A percentile compares a stretch with the other conserved stretches of the same genome.
phyloP scores from a whole-genome alignment of 148 eudicot genomes.

The Silene conica region DNA sequence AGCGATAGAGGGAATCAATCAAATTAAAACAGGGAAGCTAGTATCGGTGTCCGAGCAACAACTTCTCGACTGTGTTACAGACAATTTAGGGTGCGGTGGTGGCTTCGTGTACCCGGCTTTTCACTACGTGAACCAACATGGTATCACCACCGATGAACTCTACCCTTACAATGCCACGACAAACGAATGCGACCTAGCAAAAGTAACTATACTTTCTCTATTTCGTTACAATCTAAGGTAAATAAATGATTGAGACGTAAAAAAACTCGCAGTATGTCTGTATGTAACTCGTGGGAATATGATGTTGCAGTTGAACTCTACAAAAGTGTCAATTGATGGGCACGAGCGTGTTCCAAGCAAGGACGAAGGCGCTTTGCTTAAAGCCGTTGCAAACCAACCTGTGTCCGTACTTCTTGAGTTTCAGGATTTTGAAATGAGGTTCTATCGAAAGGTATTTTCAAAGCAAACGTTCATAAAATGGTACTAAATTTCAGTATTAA shows the following conservation, averaged over 20 bases:
- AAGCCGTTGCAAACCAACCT: slow-evolving; percentile 82
- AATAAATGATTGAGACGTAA: neutral
- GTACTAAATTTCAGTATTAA: too few relatives aligned
- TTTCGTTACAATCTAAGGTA: too few relatives aligned
- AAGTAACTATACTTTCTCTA: slow-evolving; percentile 27
- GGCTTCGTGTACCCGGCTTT: slow-evolving; percentile 75
- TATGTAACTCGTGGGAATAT: neutral
- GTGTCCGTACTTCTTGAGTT: slow-evolving; percentile 59
- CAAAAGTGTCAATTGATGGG: slow-evolving; percentile 69
- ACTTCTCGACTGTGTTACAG: slow-evolving; percentile 71
- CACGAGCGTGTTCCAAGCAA: slow-evolving; percentile 58
- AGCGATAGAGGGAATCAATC: slow-evolving; percentile 73
- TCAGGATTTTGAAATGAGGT: too few relatives aligned
- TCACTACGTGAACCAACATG: slow-evolving; percentile 56
- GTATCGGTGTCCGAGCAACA: slow-evolving; percentile 78
- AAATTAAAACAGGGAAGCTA: slow-evolving; percentile 59
- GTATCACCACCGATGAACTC: slow-evolving; percentile 48
- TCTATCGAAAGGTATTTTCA: too few relatives aligned
- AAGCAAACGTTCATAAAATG: too few relatives aligned
- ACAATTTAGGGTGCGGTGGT: slow-evolving; percentile 70
- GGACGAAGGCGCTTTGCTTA: slow-evolving; percentile 53
- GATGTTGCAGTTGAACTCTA: slow-evolving; percentile 35
- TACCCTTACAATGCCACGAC: slow-evolving; percentile 63
- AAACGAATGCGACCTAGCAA: slow-evolving; percentile 47
- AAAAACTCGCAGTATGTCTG: too few relatives aligned